Evolutionary conservation across 1,139 yeast genomes (phyloP).

Genomic region (Pichia sp.): DNA sequence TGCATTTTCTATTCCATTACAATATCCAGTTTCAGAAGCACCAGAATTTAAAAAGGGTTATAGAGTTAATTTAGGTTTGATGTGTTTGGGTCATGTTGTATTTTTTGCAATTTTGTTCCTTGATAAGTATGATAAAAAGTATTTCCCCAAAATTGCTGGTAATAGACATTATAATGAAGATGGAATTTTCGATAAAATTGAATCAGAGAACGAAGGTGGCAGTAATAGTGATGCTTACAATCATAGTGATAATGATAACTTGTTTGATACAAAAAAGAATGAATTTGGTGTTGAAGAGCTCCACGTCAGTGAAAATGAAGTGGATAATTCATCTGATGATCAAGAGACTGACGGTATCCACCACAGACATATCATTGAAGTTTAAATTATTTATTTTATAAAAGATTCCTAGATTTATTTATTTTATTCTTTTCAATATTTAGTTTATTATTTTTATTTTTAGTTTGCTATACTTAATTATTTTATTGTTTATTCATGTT

Average conservation of each 20-base stretch:
- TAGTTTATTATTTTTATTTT: too few relatives aligned
- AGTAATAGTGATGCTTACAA: background rate
- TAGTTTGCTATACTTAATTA: too few relatives aligned
- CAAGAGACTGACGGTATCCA: too few relatives aligned
- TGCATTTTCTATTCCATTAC: constrained; percentile 40
- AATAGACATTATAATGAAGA: constrained; percentile 8
- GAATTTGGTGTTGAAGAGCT: background rate
- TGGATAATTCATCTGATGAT: too few relatives aligned
- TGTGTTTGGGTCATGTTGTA: constrained; percentile 19
- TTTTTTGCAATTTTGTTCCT: constrained; percentile 12
- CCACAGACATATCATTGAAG: too few relatives aligned
- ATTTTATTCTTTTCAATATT: too few relatives aligned
- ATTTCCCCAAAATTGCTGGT: constrained; percentile 16
- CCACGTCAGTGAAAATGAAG: too few relatives aligned
- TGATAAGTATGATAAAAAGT: constrained; percentile 18
- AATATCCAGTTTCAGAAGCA: constrained; percentile 40
- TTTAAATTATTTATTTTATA: too few relatives aligned
- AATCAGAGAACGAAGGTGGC: background rate
- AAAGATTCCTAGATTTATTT: too few relatives aligned
- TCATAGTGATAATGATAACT: background rate
- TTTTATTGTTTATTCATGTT: too few relatives aligned
- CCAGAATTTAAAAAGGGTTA: constrained; percentile 46
- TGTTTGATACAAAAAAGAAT: background rate
- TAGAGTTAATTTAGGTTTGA: constrained; percentile 40
- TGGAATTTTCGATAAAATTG: background rate